Base-by-base conservation (phyloP, 331 rosid genomes). In the Rosa hybrid region DNA sequence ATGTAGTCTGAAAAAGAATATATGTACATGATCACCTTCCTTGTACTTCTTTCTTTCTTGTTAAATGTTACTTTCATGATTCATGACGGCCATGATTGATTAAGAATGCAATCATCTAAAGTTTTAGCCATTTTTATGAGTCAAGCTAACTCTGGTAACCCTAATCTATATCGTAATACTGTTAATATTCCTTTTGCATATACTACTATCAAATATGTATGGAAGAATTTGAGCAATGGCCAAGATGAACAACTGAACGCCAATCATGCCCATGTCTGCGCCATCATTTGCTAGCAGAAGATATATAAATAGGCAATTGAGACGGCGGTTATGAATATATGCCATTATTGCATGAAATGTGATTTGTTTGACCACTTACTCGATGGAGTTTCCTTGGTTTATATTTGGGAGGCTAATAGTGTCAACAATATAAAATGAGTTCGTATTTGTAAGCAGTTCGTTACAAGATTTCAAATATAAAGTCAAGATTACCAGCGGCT, bases 401-500 rank as follows among this genome's bases (percentile, higher is more conserved):
- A 65, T 34, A 2, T 16, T 65, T 65, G n/a, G 45, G 70, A 30
- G 70, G 23, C 25, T 62, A 62, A 62, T 27, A 9, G 68, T 12
- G 71, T 42, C 48, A 65, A 38, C 71, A 16, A 7, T 30, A 34
- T 14, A 34, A 65, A 23, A 68, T 17, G 73, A 45, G 46, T 38
- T 38, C 30, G 46, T 41, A 39, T 68, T 68, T 14, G 71, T 6
- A 30, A 4, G 44, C 27, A 18, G 25, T 68, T 18, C 41, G 20
- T 27, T 21, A 12, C 64, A n/a, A 57, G 30, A 6, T n/a, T 34
- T 8, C 27, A 6, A 64, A 68, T 41, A 68, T 10, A 44, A 6
- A 42, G 73, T 68, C 73, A 68, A 68, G 13, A 68, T 10, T 68
- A 20, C 51, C 51, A 41, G 73, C 51, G 50, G 72, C 72, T 39